These are phyloP conservation scores for Ascochyta fabae DNA, from an alignment of 2,329 filamentous ascomycete species.

Conservation along the genomic window DNA sequence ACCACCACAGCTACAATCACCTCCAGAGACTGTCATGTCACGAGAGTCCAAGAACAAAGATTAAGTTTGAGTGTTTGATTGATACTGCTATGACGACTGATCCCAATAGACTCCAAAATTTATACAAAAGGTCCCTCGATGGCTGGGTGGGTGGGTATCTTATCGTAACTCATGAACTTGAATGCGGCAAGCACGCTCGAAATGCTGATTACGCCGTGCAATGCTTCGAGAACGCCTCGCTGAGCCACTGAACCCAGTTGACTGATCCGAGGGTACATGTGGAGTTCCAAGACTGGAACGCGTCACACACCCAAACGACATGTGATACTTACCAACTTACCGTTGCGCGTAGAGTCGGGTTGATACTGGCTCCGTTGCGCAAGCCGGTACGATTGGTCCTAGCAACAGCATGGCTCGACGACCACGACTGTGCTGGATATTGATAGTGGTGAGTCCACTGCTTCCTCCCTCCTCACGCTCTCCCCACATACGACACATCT, in stretches of 20 bases:
- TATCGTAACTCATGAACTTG: constrained; percentile 20
- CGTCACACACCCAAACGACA: constrained; percentile 50
- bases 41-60: neutral
- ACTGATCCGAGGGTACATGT: constrained; percentile 41
- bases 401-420: constrained; percentile 9
- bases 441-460: constrained; percentile 22
- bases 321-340: constrained; percentile 53
- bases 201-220: constrained; percentile 19
- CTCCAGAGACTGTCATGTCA: neutral
- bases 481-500: neutral
- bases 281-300: constrained; percentile 41
- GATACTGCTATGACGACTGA: constrained; percentile 13
- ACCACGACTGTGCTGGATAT: constrained; percentile 17
- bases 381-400: constrained; percentile 38
- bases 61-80: constrained; percentile 13
- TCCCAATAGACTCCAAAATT: constrained; percentile 15
- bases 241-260: constrained; percentile 19
- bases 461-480: constrained; percentile 16
- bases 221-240: constrained; percentile 22
- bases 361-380: constrained; percentile 45
- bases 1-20: neutral
- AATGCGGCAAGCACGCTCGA: constrained; percentile 16
- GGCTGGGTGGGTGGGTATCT: constrained; percentile 16
- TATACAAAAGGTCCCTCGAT: constrained; percentile 15
- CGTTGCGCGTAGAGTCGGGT: constrained; percentile 51